A percentile compares a stretch with the other conserved stretches of the same genome.
These are phyloP conservation scores for Clarireedia sp. DNA, from an alignment of 2,329 filamentous ascomycete species.

Conservation along the genomic window DNA sequence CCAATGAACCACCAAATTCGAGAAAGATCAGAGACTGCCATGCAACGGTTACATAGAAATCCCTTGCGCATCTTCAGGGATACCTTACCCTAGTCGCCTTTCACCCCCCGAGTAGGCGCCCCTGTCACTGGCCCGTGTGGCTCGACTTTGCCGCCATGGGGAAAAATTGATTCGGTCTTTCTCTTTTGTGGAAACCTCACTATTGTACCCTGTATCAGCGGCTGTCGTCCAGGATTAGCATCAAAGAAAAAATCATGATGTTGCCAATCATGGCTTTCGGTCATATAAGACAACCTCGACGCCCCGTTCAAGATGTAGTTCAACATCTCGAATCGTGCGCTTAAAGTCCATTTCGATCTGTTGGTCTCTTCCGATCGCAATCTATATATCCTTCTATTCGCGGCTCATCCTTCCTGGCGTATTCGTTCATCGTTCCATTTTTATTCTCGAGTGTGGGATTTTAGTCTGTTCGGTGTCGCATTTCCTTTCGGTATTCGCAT, in stretches of 20 bases:
- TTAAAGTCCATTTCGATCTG: background rate
- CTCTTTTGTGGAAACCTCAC: background rate
- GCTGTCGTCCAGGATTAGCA: slow-evolving; percentile 10
- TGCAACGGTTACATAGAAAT: slow-evolving; percentile 2
- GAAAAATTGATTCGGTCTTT: slow-evolving; percentile 2
- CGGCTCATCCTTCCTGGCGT: background rate
- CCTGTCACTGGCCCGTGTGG: slow-evolving; percentile 2
- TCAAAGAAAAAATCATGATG: background rate
- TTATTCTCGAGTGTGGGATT: background rate
- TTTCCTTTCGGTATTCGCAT: background rate
- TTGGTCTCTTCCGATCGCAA: background rate
- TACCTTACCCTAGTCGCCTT: background rate
- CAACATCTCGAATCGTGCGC: background rate
- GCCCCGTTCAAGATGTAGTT: background rate
- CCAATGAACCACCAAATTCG: background rate
- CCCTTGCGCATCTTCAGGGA: slow-evolving; percentile 1
- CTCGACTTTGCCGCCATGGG: slow-evolving; percentile 4
- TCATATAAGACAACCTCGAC: slow-evolving; percentile 6
- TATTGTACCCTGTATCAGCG: background rate
- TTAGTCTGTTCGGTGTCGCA: background rate
- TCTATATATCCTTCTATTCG: slow-evolving; percentile 4
- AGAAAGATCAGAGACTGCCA: background rate
- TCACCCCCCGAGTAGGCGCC: background rate
- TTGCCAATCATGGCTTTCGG: slow-evolving; percentile 3
- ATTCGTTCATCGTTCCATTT: background rate